Conservation (phyloP, 140 eudicot genomes). For the Ambrosia hybrid region DNA sequence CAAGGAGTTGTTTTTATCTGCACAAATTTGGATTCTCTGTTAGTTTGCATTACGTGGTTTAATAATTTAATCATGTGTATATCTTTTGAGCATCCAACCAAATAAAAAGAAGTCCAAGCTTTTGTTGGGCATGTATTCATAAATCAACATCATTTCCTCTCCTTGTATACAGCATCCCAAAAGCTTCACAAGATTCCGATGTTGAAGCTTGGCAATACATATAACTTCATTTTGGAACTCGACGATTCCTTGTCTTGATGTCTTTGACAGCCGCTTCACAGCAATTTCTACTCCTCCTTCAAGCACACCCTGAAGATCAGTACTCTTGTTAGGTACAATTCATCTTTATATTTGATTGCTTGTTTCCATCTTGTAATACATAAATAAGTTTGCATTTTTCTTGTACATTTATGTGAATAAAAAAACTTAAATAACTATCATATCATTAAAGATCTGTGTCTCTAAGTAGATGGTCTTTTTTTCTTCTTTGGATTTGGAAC, state of each 20-base stretch:
- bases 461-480: not conserved
- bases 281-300: conserved; percentile 35
- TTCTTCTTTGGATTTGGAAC: not conserved
- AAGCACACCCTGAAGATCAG: conserved; percentile 32
- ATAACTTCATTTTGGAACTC: conserved; percentile 32
- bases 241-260: conserved; percentile 25
- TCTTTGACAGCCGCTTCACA: conserved; percentile 39
- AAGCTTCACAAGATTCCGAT: too few relatives aligned
- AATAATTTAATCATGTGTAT: not conserved
- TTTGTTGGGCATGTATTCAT: conserved; percentile 49
- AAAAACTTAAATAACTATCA: not conserved
- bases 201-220: conserved; percentile 27
- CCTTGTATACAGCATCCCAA: too few relatives aligned
- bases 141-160: conserved; percentile 45
- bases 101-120: conserved; percentile 38
- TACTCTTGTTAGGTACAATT: not conserved
- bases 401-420: not conserved
- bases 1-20: conserved; percentile 1
- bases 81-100: conserved; percentile 20
- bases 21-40: conserved; percentile 1
- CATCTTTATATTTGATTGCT: conserved; percentile 4
- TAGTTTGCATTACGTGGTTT: not conserved
- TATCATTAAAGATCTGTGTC: not conserved
- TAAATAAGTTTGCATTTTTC: not conserved
- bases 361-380: not conserved